These are phyloP conservation scores for Gloeopeniophorella convolvens DNA, from an alignment of 768 basidiomycete genomes.

Conservation along the genomic window DNA sequence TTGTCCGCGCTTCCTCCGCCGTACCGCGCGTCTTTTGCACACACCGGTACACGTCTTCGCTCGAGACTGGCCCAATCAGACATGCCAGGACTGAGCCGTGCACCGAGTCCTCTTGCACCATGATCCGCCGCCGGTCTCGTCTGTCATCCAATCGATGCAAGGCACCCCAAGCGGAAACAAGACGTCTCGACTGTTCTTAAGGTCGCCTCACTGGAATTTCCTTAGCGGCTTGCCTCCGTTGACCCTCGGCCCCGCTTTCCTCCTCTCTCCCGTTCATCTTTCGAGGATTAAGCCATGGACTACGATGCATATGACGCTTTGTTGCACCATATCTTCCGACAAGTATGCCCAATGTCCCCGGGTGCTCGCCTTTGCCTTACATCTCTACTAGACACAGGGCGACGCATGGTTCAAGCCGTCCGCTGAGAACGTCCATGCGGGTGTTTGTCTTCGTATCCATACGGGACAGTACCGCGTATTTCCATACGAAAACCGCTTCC, in stretches of 20 bases:
- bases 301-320: constrained; percentile 79
- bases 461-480: constrained; percentile 71
- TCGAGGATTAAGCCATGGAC: constrained; percentile 41
- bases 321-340: constrained; percentile 73
- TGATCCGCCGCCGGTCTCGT: constrained; percentile 1
- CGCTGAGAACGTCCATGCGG: constrained; percentile 73
- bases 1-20: constrained; percentile 7
- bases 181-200: background rate
- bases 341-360: constrained; percentile 34
- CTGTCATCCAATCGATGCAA: background rate
- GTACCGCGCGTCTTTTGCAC: background rate
- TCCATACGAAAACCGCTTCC: constrained; percentile 77
- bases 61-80: background rate
- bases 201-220: constrained; percentile 5
- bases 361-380: constrained; percentile 7
- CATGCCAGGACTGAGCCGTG: background rate
- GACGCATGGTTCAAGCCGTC: constrained; percentile 86
- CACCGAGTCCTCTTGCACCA: background rate
- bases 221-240: constrained; percentile 16
- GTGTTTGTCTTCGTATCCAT: constrained; percentile 69
- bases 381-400: constrained; percentile 57
- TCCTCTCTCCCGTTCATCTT: background rate
- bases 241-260: constrained; percentile 15
- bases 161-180: background rate
- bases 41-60: background rate